Evolutionary conservation across 2,329 filamentous ascomycete genomes (phyloP), one percentile per base, ranked within the genome.

Genomic region (Alternaria sp.): DNA sequence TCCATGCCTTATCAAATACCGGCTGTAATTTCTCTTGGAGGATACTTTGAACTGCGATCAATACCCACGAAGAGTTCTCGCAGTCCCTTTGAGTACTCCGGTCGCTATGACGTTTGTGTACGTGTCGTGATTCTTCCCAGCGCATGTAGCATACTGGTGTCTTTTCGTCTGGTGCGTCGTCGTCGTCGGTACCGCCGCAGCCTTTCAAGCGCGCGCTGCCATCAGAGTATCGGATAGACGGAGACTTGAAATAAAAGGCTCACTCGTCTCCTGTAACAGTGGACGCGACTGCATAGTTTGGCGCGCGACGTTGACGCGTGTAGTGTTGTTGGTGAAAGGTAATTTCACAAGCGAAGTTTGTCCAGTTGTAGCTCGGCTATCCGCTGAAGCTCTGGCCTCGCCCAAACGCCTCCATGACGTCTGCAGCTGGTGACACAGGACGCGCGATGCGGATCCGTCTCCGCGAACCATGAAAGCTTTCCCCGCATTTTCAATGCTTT

Each of bases 1-100:
- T 59, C 59, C 57, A 64, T 48, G 54, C 54, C 42, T 57, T 64
- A 53, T 61, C 60, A 54, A 56, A 54, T 54, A 54, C 64, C 53
- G 57, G 55, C 59, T 43, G 22, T 48, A 30, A 42, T 42, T 63
- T 11, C 22, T 72, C 22, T 72, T 51, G 69, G 69, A 72, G 69
- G 68, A 67, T 71, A 72, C 68, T 72, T 72, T 72, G 65, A 71
- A 72, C 69, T 67, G 69, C 61, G 65, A 67, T 72, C 69, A 69
- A 67, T 42, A 71, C 68, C 62, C 64, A 44, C 56, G 57, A 42
- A 53, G 62, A 61, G 65, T 66, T 72, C 68, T 69, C 65, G 65
- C 68, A 71, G 69, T 71, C 65, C 65, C 69, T 72, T 72, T 72
- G 69, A 72, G 69, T 69, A 55, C 69, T 72, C 69, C 69, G 49